Conservation (phyloP, 352 stramenopile species). For the Pythium angustatum region DNA sequence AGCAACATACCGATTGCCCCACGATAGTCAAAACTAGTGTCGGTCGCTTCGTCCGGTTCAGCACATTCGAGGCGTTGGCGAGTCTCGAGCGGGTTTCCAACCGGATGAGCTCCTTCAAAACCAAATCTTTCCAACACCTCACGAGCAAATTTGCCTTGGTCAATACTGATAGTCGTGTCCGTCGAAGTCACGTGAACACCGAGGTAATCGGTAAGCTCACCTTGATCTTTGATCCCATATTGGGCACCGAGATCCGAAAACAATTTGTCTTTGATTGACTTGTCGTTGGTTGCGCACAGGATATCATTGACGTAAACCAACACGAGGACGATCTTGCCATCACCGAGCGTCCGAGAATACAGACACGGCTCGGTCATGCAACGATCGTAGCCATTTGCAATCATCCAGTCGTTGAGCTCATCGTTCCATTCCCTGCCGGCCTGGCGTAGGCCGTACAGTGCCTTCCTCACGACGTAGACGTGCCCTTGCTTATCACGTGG, state of each 20-base stretch:
- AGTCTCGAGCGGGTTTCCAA: neutral
- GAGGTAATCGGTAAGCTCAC: conserved; percentile 1
- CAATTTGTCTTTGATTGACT: neutral
- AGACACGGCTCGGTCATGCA: conserved; percentile 7
- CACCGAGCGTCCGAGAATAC: conserved; percentile 4
- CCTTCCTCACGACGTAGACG: neutral
- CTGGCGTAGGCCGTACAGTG: conserved; percentile 18
- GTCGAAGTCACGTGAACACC: conserved; percentile 12
- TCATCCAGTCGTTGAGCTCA: conserved; percentile 11
- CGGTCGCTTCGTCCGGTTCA: conserved; percentile 5
- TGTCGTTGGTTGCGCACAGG: conserved; percentile 9
- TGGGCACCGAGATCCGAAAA: conserved; percentile 2
- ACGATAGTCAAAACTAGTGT: conserved; percentile 24
- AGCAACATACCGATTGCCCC: conserved; percentile 28
- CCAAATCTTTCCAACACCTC: conserved; percentile 1
- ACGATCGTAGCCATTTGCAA: neutral
- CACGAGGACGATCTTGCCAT: neutral
- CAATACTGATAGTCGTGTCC: conserved; percentile 9
- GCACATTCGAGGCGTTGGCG: neutral
- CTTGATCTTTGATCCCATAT: conserved; percentile 24
- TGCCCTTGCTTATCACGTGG: neutral
- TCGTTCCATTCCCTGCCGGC: conserved; percentile 10
- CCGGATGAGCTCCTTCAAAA: neutral
- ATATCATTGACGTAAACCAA: conserved; percentile 18
- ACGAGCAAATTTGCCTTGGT: conserved; percentile 10